Percentiles rank a stretch among this genome's conserved stretches.
Conservation (phyloP, 2,329 filamentous ascomycete species). For the Aspergillus sojae region DNA sequence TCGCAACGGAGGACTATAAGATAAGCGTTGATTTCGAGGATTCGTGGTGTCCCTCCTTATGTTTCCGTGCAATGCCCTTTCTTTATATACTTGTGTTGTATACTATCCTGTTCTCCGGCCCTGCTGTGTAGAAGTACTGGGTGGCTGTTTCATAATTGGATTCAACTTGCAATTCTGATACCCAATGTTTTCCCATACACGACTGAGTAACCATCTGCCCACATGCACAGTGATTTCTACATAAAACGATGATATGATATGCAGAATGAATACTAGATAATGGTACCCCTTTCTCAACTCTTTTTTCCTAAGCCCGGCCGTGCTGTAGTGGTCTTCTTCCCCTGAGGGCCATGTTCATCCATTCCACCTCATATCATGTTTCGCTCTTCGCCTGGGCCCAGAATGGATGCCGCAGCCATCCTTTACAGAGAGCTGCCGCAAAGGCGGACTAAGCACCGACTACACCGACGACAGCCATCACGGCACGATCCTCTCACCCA, state of each 20-base stretch:
- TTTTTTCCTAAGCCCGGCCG: neutral
- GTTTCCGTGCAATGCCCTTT: neutral
- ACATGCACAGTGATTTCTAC: neutral
- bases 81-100: neutral
- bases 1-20: constrained; percentile 3
- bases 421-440: neutral
- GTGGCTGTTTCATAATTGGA: constrained; percentile 19
- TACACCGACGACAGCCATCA: neutral
- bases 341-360: neutral
- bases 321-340: neutral
- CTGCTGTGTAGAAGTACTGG: constrained; percentile 8
- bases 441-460: neutral
- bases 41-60: neutral
- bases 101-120: neutral
- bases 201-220: neutral
- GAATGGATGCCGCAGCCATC: neutral
- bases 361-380: neutral
- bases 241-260: neutral
- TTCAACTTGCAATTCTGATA: constrained; percentile 12
- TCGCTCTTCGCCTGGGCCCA: neutral
- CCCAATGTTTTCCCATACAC: neutral
- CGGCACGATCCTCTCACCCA: neutral
- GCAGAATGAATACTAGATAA: neutral
- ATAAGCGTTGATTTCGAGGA: neutral
- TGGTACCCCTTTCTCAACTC: neutral